A percentile compares a stretch with the other conserved stretches of the same genome.
phyloP scores from a whole-genome alignment of 352 stramenopile species.

The Phytophthora uliginosa region DNA sequence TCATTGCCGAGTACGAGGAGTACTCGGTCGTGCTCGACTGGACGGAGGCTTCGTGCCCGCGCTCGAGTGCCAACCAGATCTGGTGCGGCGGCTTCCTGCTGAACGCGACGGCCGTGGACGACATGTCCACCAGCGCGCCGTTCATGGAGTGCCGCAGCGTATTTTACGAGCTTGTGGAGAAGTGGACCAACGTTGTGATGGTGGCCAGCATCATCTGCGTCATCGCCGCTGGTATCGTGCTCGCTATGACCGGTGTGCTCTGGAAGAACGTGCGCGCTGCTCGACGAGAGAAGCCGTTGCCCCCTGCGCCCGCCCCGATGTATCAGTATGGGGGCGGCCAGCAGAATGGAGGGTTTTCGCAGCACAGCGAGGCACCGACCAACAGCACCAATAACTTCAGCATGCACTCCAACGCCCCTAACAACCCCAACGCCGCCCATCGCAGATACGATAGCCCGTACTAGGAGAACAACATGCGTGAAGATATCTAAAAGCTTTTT shows the following conservation, averaged over 20 bases:
- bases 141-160: conserved; percentile 74
- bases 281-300: conserved; percentile 28
- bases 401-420: conserved; percentile 41
- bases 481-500: conserved; percentile 31
- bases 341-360: conserved; percentile 26
- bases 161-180: conserved; percentile 75
- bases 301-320: conserved; percentile 20
- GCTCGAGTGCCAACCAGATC: conserved; percentile 60
- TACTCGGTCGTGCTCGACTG: conserved; percentile 79
- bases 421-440: conserved; percentile 31
- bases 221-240: conserved; percentile 54
- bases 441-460: conserved; percentile 55
- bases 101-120: conserved; percentile 48
- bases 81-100: conserved; percentile 83
- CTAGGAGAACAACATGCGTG: conserved; percentile 23
- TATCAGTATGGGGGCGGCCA: conserved; percentile 39
- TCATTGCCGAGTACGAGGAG: conserved; percentile 60
- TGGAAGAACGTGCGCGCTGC: conserved; percentile 46
- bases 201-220: conserved; percentile 64
- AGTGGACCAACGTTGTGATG: conserved; percentile 76
- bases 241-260: conserved; percentile 70
- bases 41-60: conserved; percentile 65
- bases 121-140: conserved; percentile 54
- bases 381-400: conserved; percentile 45
- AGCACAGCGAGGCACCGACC: conserved; percentile 33